Base-by-base conservation (phyloP, 2,329 filamentous ascomycete genomes). In the Drechslerella coelobrocha region DNA sequence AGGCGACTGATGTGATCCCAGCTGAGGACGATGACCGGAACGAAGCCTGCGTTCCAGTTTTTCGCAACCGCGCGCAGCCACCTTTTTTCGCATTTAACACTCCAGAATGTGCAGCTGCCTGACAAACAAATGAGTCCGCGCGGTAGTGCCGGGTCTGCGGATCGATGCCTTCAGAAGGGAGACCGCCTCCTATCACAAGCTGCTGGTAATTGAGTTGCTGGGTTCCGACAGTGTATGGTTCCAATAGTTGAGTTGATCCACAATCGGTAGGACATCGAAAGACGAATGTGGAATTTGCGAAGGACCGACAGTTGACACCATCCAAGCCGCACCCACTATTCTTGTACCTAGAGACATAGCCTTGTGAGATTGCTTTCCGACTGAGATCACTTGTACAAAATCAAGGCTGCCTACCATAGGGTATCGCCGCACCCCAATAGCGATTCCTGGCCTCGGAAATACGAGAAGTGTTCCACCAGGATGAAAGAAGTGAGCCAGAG, bases 71-170 rank as follows among this genome's bases (percentile, higher is more conserved):
- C 63, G 92, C 92, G 75, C 92, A 96, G 0, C 92, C 92, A 37
- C 92, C 92, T 27, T 84, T 81, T 0, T 82, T 79, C 75, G 92
- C 86, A 34, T 85, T 85, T 69, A 95, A 85, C 75, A 92, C 83
- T 19, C 91, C 92, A 0, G 91, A 87, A 77, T 96, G 92, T 53
- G 96, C 90, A 31, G 91, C 92, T 10, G 92, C 84, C 66, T 87
- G 88, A 77, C 92, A 96, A 60, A 96, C 88, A 79, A 90, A 95
- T 12, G 91, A 95, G 79, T 96, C 92, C 8, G 89, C 91, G 17
- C 94, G 89, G 78, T 97, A 97, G 21, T 89, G 82, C 0, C 88
- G 84, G 55, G 81, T 80, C 39, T 79, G 77, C 34, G 59, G 43
- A 47, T 72, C 52, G 43, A 72, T 10, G 9, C 61, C 43, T 34